These are phyloP conservation scores for Lyophyllum decastes DNA, from an alignment of 768 basidiomycete genomes.

Conservation along the genomic window DNA sequence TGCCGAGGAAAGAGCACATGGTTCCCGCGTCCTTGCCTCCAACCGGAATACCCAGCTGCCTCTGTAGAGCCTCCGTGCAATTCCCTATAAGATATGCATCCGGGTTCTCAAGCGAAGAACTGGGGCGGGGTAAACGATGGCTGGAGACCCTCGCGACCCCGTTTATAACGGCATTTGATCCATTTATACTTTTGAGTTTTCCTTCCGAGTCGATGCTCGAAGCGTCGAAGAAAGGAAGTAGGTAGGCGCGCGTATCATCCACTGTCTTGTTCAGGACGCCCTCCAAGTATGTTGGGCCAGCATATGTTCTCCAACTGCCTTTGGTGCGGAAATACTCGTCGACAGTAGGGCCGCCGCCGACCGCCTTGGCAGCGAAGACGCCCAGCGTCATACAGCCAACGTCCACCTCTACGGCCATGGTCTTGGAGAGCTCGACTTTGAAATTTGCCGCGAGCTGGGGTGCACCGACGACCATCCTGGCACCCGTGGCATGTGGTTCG, in stretches of 20 bases:
- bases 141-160: conserved; percentile 7
- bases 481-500: conserved; percentile 16
- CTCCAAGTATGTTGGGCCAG: conserved; percentile 19
- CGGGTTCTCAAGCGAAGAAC: neutral
- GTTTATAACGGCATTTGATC: neutral
- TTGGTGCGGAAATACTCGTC: conserved; percentile 5
- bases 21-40: neutral
- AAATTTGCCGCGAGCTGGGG: conserved; percentile 15
- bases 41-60: conserved; percentile 4
- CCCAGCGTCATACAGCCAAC: conserved; percentile 20
- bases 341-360: neutral
- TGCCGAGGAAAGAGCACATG: conserved; percentile 14
- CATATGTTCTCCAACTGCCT: conserved; percentile 16
- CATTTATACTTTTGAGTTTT: conserved; percentile 6
- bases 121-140: neutral
- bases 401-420: conserved; percentile 20
- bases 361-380: neutral
- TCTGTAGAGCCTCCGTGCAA: conserved; percentile 10
- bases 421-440: conserved; percentile 14
- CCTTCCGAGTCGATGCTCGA: conserved; percentile 10
- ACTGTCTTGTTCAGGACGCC: conserved; percentile 18
- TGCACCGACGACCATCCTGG: conserved; percentile 17
- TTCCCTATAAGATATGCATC: conserved; percentile 9
- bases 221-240: conserved; percentile 19
- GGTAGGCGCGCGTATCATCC: conserved; percentile 18